Evolutionary conservation across 1,139 yeast genomes (phyloP).

Genomic region (Geotrichum cucujoidarum): DNA sequence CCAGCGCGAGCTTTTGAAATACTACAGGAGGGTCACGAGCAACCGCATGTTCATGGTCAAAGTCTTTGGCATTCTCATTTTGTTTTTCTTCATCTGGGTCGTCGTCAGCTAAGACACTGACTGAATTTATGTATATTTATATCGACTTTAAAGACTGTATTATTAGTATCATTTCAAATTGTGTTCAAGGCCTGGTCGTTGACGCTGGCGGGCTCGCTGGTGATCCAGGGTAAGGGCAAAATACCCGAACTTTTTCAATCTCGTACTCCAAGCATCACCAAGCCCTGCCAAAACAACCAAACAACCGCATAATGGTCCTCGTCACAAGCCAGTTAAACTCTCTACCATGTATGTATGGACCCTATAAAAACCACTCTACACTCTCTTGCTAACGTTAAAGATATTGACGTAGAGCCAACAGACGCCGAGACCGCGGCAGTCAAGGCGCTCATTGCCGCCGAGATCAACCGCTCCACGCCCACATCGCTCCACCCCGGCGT

Average conservation of each 20-base stretch:
- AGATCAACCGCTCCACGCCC: slow-evolving; percentile 12
- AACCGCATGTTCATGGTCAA: slow-evolving; percentile 90
- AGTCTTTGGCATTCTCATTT: slow-evolving; percentile 78
- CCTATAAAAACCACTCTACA: no score
- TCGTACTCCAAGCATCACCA: neutral
- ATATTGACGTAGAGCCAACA: slow-evolving; percentile 25
- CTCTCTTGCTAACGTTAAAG: slow-evolving; percentile 15
- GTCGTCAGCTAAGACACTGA: slow-evolving; percentile 29
- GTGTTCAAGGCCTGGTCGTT: slow-evolving; percentile 97
- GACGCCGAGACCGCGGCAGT: slow-evolving; percentile 24
- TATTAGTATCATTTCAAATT: no score
- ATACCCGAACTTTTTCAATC: neutral
- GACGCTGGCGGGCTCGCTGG: slow-evolving; percentile 92
- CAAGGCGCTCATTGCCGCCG: slow-evolving; percentile 19
- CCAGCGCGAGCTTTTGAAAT: slow-evolving; percentile 85
- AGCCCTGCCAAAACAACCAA: neutral
- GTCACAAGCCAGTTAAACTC: slow-evolving; percentile 16
- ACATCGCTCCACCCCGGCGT: neutral
- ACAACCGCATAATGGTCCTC: neutral
- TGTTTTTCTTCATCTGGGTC: slow-evolving; percentile 33
- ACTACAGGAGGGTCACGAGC: slow-evolving; percentile 80
- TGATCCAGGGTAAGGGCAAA: slow-evolving; percentile 36
- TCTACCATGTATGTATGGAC: slow-evolving; percentile 11
- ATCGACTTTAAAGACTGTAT: no score
- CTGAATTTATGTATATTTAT: no score